Conservation (phyloP, 352 stramenopile species). For the Phytophthora pluvialis region DNA sequence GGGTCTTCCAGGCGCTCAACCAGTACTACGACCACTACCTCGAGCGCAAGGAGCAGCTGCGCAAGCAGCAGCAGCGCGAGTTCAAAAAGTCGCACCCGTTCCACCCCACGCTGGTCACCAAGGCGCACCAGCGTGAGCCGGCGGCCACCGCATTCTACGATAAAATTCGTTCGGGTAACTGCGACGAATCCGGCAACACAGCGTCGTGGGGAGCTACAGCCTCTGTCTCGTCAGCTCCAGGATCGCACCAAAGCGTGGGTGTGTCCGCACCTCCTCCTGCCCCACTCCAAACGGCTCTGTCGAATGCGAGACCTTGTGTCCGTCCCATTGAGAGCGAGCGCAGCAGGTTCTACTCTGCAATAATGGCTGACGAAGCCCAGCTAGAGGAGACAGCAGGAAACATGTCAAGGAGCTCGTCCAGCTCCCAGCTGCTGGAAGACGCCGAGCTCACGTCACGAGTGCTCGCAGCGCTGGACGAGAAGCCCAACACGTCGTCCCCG, state of each 20-base stretch:
- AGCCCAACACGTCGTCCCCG: conserved; percentile 20
- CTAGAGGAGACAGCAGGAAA: conserved; percentile 15
- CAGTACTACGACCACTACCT: conserved; percentile 82
- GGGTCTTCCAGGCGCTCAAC: conserved; percentile 73
- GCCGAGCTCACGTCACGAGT: conserved; percentile 62
- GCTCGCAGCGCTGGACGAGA: conserved; percentile 58
- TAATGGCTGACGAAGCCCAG: conserved; percentile 3
- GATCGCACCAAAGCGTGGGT: conserved; percentile 12
- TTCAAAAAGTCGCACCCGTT: conserved; percentile 70
- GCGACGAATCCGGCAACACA: conserved; percentile 14
- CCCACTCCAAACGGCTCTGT: conserved; percentile 53
- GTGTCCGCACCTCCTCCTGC: conserved; percentile 8
- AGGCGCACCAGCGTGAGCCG: conserved; percentile 46
- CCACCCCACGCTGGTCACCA: conserved; percentile 61
- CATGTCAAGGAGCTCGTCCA: conserved; percentile 44
- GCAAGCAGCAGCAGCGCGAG: conserved; percentile 63
- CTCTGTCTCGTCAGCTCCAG: conserved; percentile 15
- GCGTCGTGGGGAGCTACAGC: conserved; percentile 6
- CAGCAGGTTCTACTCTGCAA: conserved; percentile 20
- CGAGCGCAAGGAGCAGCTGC: conserved; percentile 54
- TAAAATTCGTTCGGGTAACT: conserved; percentile 44
- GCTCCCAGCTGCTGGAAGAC: conserved; percentile 57
- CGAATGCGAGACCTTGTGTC: conserved; percentile 64
- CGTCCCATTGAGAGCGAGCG: conserved; percentile 57
- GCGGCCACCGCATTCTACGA: conserved; percentile 58